Conservation (phyloP, 768 basidiomycete species). For the Amanita phalloides region DNA sequence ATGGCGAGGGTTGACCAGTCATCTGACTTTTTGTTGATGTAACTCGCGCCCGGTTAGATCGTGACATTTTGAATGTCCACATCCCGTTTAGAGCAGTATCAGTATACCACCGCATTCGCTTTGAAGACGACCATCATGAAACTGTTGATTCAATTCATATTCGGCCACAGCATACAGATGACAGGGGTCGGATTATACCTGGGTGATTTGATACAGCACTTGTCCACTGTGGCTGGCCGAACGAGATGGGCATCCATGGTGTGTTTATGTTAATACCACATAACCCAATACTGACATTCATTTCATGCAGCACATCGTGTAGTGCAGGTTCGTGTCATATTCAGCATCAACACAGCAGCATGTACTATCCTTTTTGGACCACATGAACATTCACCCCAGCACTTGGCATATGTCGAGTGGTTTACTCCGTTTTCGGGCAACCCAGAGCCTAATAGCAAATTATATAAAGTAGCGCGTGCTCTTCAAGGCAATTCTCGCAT, state of each 20-base stretch:
- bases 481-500: not conserved
- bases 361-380: not conserved
- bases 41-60: no score
- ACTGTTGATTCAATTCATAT: no score
- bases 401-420: constrained; percentile 2
- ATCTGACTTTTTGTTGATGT: no score
- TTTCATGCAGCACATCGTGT: not conserved
- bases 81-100: no score
- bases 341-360: not conserved
- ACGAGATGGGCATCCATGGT: not conserved
- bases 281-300: not conserved
- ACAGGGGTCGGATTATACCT: not conserved
- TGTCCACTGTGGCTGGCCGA: not conserved
- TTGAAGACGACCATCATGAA: no score
- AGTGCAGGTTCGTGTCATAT: not conserved
- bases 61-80: no score
- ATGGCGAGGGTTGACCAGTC: no score
- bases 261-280: not conserved
- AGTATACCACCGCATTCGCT: no score
- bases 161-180: no score
- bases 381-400: no score
- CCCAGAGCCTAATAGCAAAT: not conserved
- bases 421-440: not conserved
- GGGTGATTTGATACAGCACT: not conserved
- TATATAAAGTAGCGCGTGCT: not conserved